Conservation (phyloP, 805 yeast genomes). For the Metschnikowia baotianmanensis region DNA sequence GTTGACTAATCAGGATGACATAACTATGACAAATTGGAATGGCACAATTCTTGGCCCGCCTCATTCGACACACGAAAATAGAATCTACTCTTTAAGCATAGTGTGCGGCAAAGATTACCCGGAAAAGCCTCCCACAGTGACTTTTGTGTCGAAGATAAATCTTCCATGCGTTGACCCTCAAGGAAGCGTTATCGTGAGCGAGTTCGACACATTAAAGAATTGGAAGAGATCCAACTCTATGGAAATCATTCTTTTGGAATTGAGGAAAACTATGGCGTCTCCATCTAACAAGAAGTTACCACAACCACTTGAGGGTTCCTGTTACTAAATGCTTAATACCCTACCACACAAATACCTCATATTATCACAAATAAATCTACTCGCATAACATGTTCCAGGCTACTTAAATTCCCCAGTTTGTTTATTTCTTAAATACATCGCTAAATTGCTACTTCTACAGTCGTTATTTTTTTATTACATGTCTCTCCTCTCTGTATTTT, state of each 20-base stretch:
- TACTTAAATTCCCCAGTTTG: too few species aligned
- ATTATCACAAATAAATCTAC: too few species aligned
- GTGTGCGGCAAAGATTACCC: constrained; percentile 87
- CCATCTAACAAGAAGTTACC: constrained; percentile 77
- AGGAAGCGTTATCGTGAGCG: constrained; percentile 46
- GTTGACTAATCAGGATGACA: constrained; percentile 83
- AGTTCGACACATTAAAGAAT: constrained; percentile 66
- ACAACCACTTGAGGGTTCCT: constrained; percentile 90
- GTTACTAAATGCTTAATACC: constrained; percentile 36
- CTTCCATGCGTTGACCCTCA: constrained; percentile 82
- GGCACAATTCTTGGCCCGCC: constrained; percentile 99
- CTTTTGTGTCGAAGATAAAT: constrained; percentile 79
- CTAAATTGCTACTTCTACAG: not conserved
- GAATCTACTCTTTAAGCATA: constrained; percentile 82
- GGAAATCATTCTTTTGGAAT: constrained; percentile 87
- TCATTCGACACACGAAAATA: constrained; percentile 80
- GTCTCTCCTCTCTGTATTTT: too few species aligned
- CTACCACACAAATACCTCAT: constrained; percentile 1
- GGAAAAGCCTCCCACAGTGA: constrained; percentile 80
- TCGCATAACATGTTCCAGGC: too few species aligned
- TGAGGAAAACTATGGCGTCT: constrained; percentile 82
- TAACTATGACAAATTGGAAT: constrained; percentile 93
- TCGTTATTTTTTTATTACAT: too few species aligned
- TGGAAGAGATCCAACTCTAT: constrained; percentile 93
- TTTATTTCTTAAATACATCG: not conserved